phyloP scores from a whole-genome alignment of 768 basidiomycete species.

The Boletellus ananas region DNA sequence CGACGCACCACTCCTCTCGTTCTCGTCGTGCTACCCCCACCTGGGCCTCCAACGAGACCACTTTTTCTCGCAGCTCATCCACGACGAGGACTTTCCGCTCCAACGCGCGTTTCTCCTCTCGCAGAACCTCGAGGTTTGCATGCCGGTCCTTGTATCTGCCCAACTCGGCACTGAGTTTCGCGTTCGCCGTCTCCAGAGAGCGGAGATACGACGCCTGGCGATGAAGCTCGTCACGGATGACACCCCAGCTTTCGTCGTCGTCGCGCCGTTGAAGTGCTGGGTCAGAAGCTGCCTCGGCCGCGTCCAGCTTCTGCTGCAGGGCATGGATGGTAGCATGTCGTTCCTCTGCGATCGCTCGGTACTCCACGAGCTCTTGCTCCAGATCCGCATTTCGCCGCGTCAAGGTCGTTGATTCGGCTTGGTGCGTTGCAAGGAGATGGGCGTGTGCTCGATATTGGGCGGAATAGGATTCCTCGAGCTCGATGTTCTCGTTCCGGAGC shows the following conservation, averaged over 20 bases:
- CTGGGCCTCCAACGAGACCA: constrained; percentile 59
- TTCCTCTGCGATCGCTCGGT: constrained; percentile 39
- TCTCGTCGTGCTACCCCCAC: constrained; percentile 57
- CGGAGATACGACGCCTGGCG: constrained; percentile 62
- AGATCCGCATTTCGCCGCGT: constrained; percentile 44
- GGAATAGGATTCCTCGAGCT: constrained; percentile 56
- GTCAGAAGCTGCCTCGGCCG: constrained; percentile 36
- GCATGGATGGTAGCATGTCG: constrained; percentile 38
- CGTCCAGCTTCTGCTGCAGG: constrained; percentile 49
- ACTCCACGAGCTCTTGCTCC: constrained; percentile 44
- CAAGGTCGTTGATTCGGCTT: constrained; percentile 48
- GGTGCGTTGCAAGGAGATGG: constrained; percentile 49
- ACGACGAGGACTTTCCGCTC: constrained; percentile 48
- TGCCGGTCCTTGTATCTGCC: constrained; percentile 49
- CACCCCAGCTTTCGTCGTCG: constrained; percentile 54
- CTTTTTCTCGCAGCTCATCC: constrained; percentile 54
- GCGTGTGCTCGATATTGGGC: constrained; percentile 44
- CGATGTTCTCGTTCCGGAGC: constrained; percentile 56
- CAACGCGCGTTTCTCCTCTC: constrained; percentile 68
- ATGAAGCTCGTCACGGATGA: constrained; percentile 66
- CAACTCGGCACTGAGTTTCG: constrained; percentile 52
- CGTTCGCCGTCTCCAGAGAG: constrained; percentile 56
- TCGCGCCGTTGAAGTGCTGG: constrained; percentile 22
- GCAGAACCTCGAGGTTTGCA: constrained; percentile 62
- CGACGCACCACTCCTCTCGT: constrained; percentile 53